Conservation (phyloP, 169 alveolate genomes). For the Eimeria sp. region DNA sequence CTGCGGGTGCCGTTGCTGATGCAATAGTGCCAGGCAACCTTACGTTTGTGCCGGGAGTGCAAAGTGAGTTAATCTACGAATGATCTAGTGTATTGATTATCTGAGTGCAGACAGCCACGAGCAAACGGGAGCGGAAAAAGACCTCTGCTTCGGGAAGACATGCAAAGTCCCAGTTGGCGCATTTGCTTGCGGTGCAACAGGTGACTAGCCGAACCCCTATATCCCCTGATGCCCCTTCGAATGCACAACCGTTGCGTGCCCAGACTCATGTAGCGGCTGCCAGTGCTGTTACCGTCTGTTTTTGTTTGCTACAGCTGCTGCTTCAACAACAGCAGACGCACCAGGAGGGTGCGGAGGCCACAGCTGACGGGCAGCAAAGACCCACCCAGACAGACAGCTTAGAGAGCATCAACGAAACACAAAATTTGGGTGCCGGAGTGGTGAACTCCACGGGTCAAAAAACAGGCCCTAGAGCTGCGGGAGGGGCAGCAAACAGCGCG, state of each 20-base stretch:
- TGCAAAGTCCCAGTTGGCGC: conserved; percentile 72
- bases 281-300: neutral
- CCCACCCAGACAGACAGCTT: conserved; percentile 34
- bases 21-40: neutral
- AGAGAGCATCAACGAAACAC: neutral
- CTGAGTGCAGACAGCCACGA: conserved; percentile 74
- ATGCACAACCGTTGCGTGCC: neutral
- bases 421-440: neutral
- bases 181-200: conserved; percentile 72
- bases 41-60: neutral
- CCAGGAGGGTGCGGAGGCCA: conserved; percentile 30
- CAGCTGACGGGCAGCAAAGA: conserved; percentile 26
- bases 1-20: neutral
- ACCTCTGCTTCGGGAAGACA: conserved; percentile 74
- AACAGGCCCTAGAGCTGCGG: neutral
- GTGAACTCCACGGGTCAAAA: conserved; percentile 9
- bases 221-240: neutral
- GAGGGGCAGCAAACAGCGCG: neutral
- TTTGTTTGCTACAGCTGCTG: conserved; percentile 40
- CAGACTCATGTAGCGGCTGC: neutral
- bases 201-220: neutral
- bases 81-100: neutral
- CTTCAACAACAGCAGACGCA: conserved; percentile 49
- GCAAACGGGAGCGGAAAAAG: conserved; percentile 73
- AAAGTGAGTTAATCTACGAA: neutral